Conservation (phyloP, 306 rosid species). For the Vicia sativa region DNA sequence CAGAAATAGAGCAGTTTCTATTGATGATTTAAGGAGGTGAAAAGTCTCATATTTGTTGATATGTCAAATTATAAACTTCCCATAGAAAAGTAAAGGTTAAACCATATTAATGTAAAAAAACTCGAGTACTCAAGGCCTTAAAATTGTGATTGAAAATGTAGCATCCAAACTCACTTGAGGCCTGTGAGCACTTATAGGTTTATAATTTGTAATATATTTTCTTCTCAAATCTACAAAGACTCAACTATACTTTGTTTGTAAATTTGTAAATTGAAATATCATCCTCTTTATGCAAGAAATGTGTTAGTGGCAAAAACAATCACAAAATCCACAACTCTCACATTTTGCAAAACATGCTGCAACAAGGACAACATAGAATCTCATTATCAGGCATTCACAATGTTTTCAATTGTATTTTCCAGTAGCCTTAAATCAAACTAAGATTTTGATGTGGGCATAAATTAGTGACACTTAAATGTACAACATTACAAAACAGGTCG, state of each 20-base stretch:
- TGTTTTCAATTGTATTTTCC: not conserved
- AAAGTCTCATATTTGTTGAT: too few relatives aligned
- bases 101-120: too few relatives aligned
- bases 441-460: not conserved
- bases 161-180: too few relatives aligned
- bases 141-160: too few relatives aligned
- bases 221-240: not conserved
- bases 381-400: slow-evolving; percentile 1
- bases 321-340: not conserved
- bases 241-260: not conserved
- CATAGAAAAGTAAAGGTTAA: too few relatives aligned
- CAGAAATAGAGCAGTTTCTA: too few relatives aligned
- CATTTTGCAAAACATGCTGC: slow-evolving; percentile 15
- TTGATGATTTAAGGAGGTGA: too few relatives aligned
- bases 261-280: not conserved
- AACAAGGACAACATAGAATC: slow-evolving; percentile 2
- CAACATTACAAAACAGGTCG: not conserved
- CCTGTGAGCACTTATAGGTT: too few relatives aligned
- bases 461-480: not conserved
- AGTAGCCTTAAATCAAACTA: not conserved
- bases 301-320: not conserved
- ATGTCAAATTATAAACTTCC: too few relatives aligned
- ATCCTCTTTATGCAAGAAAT: not conserved
- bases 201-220: too few relatives aligned
- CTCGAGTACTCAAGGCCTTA: too few relatives aligned